Evolutionary conservation across 1,139 yeast genomes (phyloP), one percentile per base, ranked within the genome.

Genomic region (Yamadazyma spencermartinsiae): DNA sequence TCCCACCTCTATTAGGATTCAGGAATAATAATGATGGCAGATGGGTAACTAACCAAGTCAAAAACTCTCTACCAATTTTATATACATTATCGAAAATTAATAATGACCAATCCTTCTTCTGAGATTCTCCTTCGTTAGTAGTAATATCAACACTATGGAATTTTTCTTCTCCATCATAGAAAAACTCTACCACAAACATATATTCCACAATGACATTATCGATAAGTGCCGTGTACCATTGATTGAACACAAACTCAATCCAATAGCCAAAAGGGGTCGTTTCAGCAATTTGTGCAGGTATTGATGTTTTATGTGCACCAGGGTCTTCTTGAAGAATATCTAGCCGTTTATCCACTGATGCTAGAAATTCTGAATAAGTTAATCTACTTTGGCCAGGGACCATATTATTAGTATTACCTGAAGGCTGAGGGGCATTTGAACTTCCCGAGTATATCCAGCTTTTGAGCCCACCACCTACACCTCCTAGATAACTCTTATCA

Each of bases 261-360:
- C 84, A 79, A 52, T 82, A 82, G 8, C 76, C 67, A 48, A 76
- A 70, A 3, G 82, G 82, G 28, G 82, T 80, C 9, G 83, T 76
- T 58, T 88, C 96, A 0, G 96, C 96, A 27, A 87, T 85, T 54
- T 86, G 94, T 0, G 94, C 86, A 4, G 88, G 80, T 62, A 89
- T 80, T 0, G 86, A 89, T 1, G 84, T 72, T 33, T 77, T 74
- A 21, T 36, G 45, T 80, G 38, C 26, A 17, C 74, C 76, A 3
- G 54, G 40, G 8, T 43, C 50, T 3, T 49, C 49, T 4, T 50
- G 51, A 17, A 84, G 59, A 2, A 83, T 67, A 15, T 75, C 72
- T 14, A 74, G 60, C 39, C 95, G 63, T 44, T 74, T 76, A 17
- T 82, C 74, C 14, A 68, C 79, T 2, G 86, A 72, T 47, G 65